Base-by-base conservation (phyloP, 2,329 filamentous ascomycete species). In the Metarhizium humberi region DNA sequence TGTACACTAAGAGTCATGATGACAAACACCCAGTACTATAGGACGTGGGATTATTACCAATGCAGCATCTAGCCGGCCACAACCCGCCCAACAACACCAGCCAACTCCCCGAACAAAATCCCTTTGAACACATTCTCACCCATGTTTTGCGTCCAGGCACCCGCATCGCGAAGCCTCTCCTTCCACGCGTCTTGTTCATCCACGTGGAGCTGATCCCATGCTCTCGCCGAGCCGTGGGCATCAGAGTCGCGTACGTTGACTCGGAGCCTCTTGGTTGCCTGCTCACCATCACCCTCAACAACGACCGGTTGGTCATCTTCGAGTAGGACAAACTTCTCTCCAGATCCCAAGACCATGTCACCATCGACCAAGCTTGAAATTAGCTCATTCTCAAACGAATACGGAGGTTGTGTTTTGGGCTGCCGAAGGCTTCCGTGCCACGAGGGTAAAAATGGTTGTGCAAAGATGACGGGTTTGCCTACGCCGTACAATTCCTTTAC, bases 91-190 rank as follows among this genome's bases (percentile, higher is more conserved):
- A 88, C 81, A 52, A 77, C 72, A 2, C 81, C 86, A 1, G 80
- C 87, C 60, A 89, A 75, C 70, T 90, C 81, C 20, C 84, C 81
- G 71, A 95, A 95, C 59, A 95, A 73, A 36, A 95, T 80, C 3
- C 88, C 87, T 70, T 85, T 84, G 61, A 95, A 79, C 34, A 94
- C 81, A 10, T 76, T 78, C 73, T 92, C 89, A 3, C 88, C 88
- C 76, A 92, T 88, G 42, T 82, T 78, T 66, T 86, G 84, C n/a
- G 81, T 81, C 90, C 89, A 95, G 60, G 90, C 82, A 0, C 90
- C 90, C 0, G 88, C 85, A 54, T 85, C 77, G 55, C 76, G 75
- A 40, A 95, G 76, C 65, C 78, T 81, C 61, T 79, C 70, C 71
- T 84, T 90, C 90, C 90, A 95, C 18, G 75, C 73, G 52, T 75